Evolutionary conservation across 768 basidiomycete species (phyloP).

Genomic region (Boletus fagicola): DNA sequence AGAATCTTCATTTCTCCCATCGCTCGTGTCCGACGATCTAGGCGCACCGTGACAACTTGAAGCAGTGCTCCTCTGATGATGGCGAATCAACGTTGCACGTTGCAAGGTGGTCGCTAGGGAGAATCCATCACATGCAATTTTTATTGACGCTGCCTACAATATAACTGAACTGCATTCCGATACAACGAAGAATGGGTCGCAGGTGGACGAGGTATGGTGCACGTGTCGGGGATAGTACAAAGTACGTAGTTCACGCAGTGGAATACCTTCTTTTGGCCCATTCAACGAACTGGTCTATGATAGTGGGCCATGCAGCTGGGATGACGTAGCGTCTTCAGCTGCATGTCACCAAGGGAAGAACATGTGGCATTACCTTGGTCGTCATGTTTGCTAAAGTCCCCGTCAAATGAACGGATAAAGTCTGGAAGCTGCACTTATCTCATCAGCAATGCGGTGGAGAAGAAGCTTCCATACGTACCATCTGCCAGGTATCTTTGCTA

Average conservation of each 20-base stretch:
- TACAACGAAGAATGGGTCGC: background rate
- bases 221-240: background rate
- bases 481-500: slow-evolving; percentile 86
- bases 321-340: slow-evolving; percentile 9
- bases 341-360: background rate
- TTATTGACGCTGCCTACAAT: slow-evolving; percentile 10
- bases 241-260: slow-evolving; percentile 2
- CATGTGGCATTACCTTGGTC: slow-evolving; percentile 55
- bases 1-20: slow-evolving; percentile 33
- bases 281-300: slow-evolving; percentile 81
- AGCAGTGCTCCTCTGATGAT: slow-evolving; percentile 2
- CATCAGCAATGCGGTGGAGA: slow-evolving; percentile 5
- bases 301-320: slow-evolving; percentile 82
- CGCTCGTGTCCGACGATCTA: slow-evolving; percentile 20
- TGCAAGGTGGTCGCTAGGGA: background rate
- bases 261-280: slow-evolving; percentile 46
- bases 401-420: slow-evolving; percentile 74
- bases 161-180: background rate
- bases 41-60: slow-evolving; percentile 1
- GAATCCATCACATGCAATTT: background rate
- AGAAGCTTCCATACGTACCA: slow-evolving; percentile 50
- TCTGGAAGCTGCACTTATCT: slow-evolving; percentile 60
- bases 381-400: slow-evolving; percentile 70
- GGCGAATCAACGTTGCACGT: slow-evolving; percentile 11
- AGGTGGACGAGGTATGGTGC: slow-evolving; percentile 9